Base-by-base conservation (phyloP, 2,329 filamentous ascomycete species). In the Elsinoe australis region DNA sequence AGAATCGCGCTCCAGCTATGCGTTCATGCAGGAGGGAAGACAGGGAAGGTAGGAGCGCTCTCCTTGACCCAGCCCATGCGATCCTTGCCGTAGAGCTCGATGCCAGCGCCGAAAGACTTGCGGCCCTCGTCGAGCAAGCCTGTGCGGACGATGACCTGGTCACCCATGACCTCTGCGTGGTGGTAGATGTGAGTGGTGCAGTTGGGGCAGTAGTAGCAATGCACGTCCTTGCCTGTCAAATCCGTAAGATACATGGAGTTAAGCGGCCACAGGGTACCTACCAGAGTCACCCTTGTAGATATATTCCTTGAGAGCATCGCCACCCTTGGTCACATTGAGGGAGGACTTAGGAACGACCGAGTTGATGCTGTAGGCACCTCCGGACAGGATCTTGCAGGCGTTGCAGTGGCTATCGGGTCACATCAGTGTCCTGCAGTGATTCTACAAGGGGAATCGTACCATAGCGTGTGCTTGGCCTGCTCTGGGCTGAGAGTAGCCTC, bases 191-290 rank as follows among this genome's bases (percentile, higher is more conserved):
- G 74, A 3, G 67, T 58, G 4, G 71, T 76, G 70, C 75, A 79
- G 56, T 72, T 75, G 38, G 70, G 67, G 66, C 75, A 78, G 64
- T 71, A 78, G 65, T 71, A 78, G 68, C 75, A 79, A 61, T 76
- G 63, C 18, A 77, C 73, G 4, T 64, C 59, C 44, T 78, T 76
- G 55, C 73, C 73, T 71, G 35, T 10, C 5, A 22, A 9, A 12
- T 22, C n/a, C 48, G 41, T 41, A 74, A 69, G 5, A 38, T 35
- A 12, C 2, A 26, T 12, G 3, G 3, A 12, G 10, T 14, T 12
- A 26, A 12, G 4, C 17, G 3, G 8, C 4, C n/a, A 12, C 2
- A 31, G 15, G 21, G n/a, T 26, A 38, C 59, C 18, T 63, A 69
- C 71, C 73, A 39, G 71, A 74, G 54, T 78, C 74, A 36, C 74